Conservation (phyloP, 1,284 basidiomycete genomes). For the Vanrija pseudolonga region DNA sequence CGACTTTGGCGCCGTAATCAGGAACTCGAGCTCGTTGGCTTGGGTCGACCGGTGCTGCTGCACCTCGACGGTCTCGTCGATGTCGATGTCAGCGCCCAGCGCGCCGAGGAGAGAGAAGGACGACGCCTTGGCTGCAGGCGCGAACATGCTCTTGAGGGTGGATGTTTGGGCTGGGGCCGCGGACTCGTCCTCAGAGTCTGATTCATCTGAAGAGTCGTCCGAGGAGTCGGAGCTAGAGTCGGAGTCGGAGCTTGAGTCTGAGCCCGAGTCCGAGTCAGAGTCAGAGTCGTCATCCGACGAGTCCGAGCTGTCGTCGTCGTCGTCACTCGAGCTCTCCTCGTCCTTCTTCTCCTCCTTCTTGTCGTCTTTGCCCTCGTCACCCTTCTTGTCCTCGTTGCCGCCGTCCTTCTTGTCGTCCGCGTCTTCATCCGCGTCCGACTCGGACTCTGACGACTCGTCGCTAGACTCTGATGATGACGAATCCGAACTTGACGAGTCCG, state of each 20-base stretch:
- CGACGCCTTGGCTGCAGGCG: slow-evolving; percentile 7
- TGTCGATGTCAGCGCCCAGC: slow-evolving; percentile 40
- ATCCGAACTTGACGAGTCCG: background rate
- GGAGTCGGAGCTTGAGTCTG: slow-evolving; percentile 2
- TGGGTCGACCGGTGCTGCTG: slow-evolving; percentile 22
- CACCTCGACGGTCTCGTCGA: slow-evolving; percentile 44
- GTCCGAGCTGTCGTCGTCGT: slow-evolving; percentile 14
- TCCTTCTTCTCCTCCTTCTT: background rate
- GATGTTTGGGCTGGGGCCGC: background rate
- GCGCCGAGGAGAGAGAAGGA: slow-evolving; percentile 39
- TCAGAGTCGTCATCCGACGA: background rate
- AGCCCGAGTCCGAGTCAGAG: slow-evolving; percentile 4
- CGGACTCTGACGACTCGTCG: background rate
- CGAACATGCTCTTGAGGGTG: slow-evolving; percentile 1
- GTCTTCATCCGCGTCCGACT: slow-evolving; percentile 6
- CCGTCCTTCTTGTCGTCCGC: slow-evolving; percentile 2
- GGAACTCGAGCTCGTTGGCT: slow-evolving; percentile 9
- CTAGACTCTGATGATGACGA: background rate
- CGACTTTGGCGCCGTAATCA: slow-evolving; percentile 16
- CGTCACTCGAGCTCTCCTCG: background rate
- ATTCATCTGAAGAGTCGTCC: background rate
- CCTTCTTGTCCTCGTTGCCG: background rate
- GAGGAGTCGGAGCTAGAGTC: slow-evolving; percentile 1
- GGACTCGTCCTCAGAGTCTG: slow-evolving; percentile 5
- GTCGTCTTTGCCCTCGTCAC: slow-evolving; percentile 4